These are phyloP conservation scores for Plasmodium chabaudi DNA, from an alignment of 169 alveolate species.

Conservation along the genomic window DNA sequence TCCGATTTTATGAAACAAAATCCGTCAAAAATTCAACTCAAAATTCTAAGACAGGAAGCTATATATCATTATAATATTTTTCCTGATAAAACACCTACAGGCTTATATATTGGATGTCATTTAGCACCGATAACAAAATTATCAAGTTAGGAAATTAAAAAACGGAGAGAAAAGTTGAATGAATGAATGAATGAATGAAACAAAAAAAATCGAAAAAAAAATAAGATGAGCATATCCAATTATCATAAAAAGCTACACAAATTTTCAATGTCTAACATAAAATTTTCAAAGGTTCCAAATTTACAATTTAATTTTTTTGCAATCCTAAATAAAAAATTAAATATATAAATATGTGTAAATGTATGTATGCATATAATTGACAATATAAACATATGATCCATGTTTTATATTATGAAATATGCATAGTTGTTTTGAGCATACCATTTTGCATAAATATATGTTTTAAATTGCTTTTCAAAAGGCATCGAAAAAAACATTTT, in stretches of 20 bases:
- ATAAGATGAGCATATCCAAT: neutral
- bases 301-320: conserved; percentile 57
- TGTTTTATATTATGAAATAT: too few relatives aligned
- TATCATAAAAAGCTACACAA: conserved; percentile 44
- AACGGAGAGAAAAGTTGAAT: neutral
- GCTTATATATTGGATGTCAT: conserved; percentile 70
- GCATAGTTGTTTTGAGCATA: neutral
- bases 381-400: neutral
- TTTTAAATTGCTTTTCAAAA: conserved; percentile 49
- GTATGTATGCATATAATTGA: neutral
- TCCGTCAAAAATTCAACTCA: conserved; percentile 40
- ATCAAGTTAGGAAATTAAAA: neutral
- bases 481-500: conserved; percentile 59
- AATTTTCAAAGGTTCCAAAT: conserved; percentile 60
- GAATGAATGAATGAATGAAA: neutral
- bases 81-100: conserved; percentile 38
- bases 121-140: conserved; percentile 16
- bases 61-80: conserved; percentile 6
- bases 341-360: neutral
- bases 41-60: conserved; percentile 41
- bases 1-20: conserved; percentile 17
- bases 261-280: conserved; percentile 51
- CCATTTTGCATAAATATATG: conserved; percentile 66
- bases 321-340: conserved; percentile 21
- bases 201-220: conserved; percentile 6